phyloP scores from a whole-genome alignment of 2,329 filamentous ascomycete genomes.

The Colletotrichum musae region DNA sequence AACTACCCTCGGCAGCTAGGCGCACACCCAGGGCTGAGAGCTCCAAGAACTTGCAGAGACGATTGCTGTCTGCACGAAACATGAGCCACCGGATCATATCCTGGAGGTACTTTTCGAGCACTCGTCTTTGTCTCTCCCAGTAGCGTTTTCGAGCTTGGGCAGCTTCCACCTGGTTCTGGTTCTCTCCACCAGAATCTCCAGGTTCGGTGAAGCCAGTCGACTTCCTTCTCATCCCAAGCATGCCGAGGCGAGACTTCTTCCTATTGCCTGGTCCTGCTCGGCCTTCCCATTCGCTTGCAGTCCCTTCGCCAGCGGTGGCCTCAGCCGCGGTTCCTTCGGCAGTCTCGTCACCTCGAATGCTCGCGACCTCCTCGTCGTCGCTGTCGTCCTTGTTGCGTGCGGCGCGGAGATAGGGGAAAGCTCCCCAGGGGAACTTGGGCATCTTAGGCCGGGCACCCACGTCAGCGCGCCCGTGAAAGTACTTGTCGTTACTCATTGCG shows the following conservation, averaged over 20 bases:
- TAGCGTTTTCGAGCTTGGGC: constrained; percentile 69
- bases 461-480: constrained; percentile 78
- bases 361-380: constrained; percentile 76
- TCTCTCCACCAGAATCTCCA: constrained; percentile 57
- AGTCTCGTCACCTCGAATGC: constrained; percentile 58
- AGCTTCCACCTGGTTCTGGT: constrained; percentile 57
- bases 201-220: constrained; percentile 65
- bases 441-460: constrained; percentile 81
- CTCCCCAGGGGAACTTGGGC: constrained; percentile 89
- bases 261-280: constrained; percentile 45
- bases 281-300: constrained; percentile 51
- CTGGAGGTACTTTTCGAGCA: constrained; percentile 90
- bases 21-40: constrained; percentile 94
- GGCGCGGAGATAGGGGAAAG: constrained; percentile 90
- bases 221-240: constrained; percentile 68
- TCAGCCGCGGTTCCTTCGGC: constrained; percentile 55
- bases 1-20: constrained; percentile 93
- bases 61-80: constrained; percentile 95
- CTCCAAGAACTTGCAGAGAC: constrained; percentile 95
- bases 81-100: constrained; percentile 97
- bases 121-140: constrained; percentile 85
- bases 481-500: constrained; percentile 86
- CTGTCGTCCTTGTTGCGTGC: constrained; percentile 86
- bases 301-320: constrained; percentile 70
- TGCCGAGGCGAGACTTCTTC: constrained; percentile 67